Base-by-base conservation (phyloP, 208 protist species). In the Naegleria lovaniensis region DNA sequence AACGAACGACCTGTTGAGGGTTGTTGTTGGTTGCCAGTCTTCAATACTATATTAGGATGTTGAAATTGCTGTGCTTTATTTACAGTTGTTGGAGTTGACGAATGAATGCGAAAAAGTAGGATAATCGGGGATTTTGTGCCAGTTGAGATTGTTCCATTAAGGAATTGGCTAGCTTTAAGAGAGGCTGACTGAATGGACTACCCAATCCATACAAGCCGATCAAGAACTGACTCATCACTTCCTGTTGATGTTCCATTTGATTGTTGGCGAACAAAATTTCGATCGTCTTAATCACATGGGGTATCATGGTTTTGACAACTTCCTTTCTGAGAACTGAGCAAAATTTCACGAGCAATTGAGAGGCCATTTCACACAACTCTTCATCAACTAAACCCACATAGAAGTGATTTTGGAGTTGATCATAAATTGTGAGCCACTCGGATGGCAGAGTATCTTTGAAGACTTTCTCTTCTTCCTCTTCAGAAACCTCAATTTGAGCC, bases 341-440 rank as follows among this genome's bases (percentile, higher is more conserved):
- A 39, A 85, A 85, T 19, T 85, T 85, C 0, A 85, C 11, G 0
- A 85, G 1, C 16, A 85, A 48, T 43, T 85, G 83, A 5, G 83
- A 40, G 6, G 83, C 83, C 33, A 85, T 48, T 43, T 85, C 39
- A 43, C 83, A 85, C 38, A 85, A 43, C 25, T 85, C 83, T 48
- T 85, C 83, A 85, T 85, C 83, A 48, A 16, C 13, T 39, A 85
- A 48, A 4, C 83, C 83, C 7, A 85, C 83, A 85, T 33, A 85
- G 33, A 85, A 85, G 11, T 85, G 40, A 33, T 43, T 85, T 48
- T 85, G 83, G 1, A 40, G 16, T 48, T 16, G 15, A 25, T 85
- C 39, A 85, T 51, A 85, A 48, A 85, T 48, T 0, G 4, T 2
- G 5, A 48, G 29, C 83, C 83, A 85, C n/a, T 79, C 67, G 6